Base-by-base conservation (phyloP, 495 filamentous ascomycete genomes). In the Amphirosellinia nigrospora region DNA sequence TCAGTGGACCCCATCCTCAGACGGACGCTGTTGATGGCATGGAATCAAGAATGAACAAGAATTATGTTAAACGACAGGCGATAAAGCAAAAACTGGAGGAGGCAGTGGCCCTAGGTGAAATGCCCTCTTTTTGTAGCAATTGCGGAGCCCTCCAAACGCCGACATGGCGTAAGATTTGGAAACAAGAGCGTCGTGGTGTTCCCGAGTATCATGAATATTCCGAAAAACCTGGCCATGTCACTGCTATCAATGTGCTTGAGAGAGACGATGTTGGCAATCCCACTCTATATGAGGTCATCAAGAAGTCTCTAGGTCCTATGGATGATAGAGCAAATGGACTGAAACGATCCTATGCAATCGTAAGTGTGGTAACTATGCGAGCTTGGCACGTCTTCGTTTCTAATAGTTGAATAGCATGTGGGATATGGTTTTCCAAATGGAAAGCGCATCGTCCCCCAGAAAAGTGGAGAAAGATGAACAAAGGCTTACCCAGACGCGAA, bases 71-170 rank as follows among this genome's bases (percentile, higher is more conserved):
- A 73, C 90, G 88, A 73, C 85, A 87, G 64, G 79, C 83, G 1
- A 92, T 93, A 69, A 85, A 86, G 72, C 83, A 90, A 62, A 86
- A 85, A 52, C 80, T 96, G 11, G 89, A 93, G 56, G 82, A 80
- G 48, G 88, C 91, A 0, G 86, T 97, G 39, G 81, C 84, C 26
- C 83, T 85, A 62, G 95, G 95, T 2, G 84, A 93, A 69, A 87
- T 92, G 78, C 96, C 96, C 0, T 89, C 90, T 4, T 98, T 89
- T 73, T 99, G 96, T 77, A 87, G 88, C 64, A 96, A 98, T 75
- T 99, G 96, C 74, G 96, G 96, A 7, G 91, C 92, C 19, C 96
- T 99, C 68, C 92, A 97, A 74, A 99, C 96, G 0, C 92, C 95
- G 0, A 97, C 94, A 0, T 99, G 96, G 96, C 87, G 96, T 41